These are phyloP conservation scores for Phytopythium aichiense DNA, from an alignment of 352 stramenopile species.

Conservation along the genomic window DNA sequence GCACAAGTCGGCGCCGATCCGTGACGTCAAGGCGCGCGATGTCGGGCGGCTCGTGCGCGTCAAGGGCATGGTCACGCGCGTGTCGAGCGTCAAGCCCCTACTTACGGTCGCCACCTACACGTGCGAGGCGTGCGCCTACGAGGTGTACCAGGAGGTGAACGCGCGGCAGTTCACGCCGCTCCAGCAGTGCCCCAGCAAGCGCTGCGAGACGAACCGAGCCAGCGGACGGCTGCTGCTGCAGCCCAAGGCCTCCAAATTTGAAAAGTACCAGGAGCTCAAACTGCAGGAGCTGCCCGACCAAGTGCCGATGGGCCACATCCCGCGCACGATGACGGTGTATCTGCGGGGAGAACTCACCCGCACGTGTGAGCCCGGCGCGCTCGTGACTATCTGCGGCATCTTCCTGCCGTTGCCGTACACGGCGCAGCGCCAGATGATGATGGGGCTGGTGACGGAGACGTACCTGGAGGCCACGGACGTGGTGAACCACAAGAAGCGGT, in stretches of 20 bases:
- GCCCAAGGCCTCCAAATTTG: slow-evolving; percentile 97
- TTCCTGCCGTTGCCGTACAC: slow-evolving; percentile 93
- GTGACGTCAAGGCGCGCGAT: slow-evolving; percentile 91
- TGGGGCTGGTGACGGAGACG: slow-evolving; percentile 96
- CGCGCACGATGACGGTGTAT: slow-evolving; percentile 91
- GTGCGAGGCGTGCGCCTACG: slow-evolving; percentile 94
- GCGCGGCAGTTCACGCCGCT: slow-evolving; percentile 94
- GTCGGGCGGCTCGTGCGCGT: slow-evolving; percentile 97
- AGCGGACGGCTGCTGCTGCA: slow-evolving; percentile 91
- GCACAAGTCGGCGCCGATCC: slow-evolving; percentile 87
- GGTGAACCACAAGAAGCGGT: slow-evolving; percentile 96
- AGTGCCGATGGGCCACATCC: slow-evolving; percentile 98
- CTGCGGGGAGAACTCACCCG: slow-evolving; percentile 91
- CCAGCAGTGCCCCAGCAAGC: slow-evolving; percentile 85
- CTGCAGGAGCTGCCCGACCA: slow-evolving; percentile 92
- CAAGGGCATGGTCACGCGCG: slow-evolving; percentile 97
- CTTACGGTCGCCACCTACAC: slow-evolving; percentile 97
- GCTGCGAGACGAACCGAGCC: slow-evolving; percentile 81
- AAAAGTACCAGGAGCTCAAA: slow-evolving; percentile 99
- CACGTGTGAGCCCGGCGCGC: slow-evolving; percentile 92
- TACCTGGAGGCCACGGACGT: slow-evolving; percentile 96
- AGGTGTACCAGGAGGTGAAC: slow-evolving; percentile 97
- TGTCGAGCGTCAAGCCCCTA: slow-evolving; percentile 97
- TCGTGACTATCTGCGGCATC: slow-evolving; percentile 96
- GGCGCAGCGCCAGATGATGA: slow-evolving; percentile 94